Conservation (phyloP, 1,284 basidiomycete species). For the Ustilago hordei region DNA sequence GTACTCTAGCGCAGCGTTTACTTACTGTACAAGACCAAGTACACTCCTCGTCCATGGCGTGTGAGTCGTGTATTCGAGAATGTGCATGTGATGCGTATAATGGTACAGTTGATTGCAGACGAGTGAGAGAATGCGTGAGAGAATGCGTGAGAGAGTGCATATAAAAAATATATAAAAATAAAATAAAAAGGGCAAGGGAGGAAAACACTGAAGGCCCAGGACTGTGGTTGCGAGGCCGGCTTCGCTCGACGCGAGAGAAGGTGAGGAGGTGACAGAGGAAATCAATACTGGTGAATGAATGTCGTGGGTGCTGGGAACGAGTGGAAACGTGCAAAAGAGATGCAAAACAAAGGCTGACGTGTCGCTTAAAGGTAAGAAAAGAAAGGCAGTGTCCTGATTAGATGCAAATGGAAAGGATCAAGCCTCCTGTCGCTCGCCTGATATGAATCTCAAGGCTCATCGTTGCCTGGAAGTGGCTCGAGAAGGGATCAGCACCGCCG, state of each 20-base stretch:
- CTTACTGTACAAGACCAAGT: not conserved
- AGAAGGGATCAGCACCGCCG: conserved; percentile 26
- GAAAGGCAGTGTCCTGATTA: conserved; percentile 11
- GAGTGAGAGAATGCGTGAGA: conserved; percentile 8
- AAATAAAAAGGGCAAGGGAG: not conserved
- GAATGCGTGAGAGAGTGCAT: not conserved
- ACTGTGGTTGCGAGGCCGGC: not conserved
- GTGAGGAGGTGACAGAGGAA: not conserved
- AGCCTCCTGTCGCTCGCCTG: not conserved
- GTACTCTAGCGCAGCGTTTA: not conserved
- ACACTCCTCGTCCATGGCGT: not conserved
- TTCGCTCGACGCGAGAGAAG: not conserved
- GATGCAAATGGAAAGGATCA: not conserved
- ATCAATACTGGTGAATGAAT: not conserved
- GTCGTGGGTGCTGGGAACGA: not conserved
- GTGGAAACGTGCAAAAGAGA: not conserved
- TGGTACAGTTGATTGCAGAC: conserved; percentile 22
- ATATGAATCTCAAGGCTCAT: not conserved
- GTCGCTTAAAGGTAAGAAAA: not conserved
- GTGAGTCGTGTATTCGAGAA: not conserved
- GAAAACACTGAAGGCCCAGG: not conserved
- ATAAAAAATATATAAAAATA: too few relatives aligned
- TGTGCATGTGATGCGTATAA: conserved; percentile 17
- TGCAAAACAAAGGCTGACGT: not conserved
- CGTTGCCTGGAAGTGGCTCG: conserved; percentile 14